Base-by-base conservation (phyloP, 2,329 filamentous ascomycete species). In the Nectriaceae sp. region DNA sequence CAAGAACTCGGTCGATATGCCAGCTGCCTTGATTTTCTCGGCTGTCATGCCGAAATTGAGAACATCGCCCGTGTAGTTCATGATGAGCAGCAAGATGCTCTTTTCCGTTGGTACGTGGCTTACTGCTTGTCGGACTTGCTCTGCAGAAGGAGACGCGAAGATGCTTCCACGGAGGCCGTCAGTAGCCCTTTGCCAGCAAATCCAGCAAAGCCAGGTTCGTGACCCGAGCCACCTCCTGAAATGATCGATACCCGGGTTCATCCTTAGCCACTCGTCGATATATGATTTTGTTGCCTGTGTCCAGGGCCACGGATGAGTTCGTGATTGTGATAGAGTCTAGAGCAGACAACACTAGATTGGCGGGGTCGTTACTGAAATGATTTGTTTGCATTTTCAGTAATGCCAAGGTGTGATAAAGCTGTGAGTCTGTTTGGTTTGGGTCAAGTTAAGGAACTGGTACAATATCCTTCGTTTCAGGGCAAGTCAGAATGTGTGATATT, bases 11-110 rank as follows among this genome's bases (percentile, higher is more conserved):
- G 81, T 79, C 15, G 80, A 68, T n/a, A 84, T 68, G 1, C 83
- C 84, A 8, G 8, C 10, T 8, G 26, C 26, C 26, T 31, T 31
- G 26, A 31, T 10, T 15, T 8, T 86, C 64, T 87, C 84, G 4
- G 82, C 79, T 1, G 81, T 84, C 73, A 87, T 80, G 24, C 83
- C 83, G 57, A 86, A 87, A 66, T 87, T 83, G 52, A 87, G 68
- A 35, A 85, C 76, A 60, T 80, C 78, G 10, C 77, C 78, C 4
- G 81, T 84, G 59, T 84, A 84, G 64, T 87, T 87, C 79, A 84
- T 85, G 6, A 87, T 77, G 21, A 87, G 63, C 2, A 86, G 81
- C 16, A 83, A 84, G 56, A 78, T 76, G 21, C 78, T 75, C 16
- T 73, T 75, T 20, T 77, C 49, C 49, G 11, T 46, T 42, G 3